These are phyloP conservation scores for Apiotrichum siamense DNA, from an alignment of 1,284 basidiomycete species.

Conservation along the genomic window DNA sequence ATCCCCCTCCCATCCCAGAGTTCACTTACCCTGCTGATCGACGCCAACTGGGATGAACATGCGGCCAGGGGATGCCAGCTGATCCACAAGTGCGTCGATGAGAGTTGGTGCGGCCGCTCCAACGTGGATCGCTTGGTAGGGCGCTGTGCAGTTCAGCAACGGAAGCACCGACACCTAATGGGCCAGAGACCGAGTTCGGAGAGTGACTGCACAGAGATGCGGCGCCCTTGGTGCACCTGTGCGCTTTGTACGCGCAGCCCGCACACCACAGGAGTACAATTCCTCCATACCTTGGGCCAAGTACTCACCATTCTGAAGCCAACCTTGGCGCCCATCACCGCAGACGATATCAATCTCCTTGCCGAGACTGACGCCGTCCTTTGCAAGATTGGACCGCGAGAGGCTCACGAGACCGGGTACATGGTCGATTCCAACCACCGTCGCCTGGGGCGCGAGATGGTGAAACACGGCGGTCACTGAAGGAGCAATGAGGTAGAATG, in stretches of 20 bases:
- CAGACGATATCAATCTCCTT: constrained; percentile 50
- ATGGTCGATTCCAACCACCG: constrained; percentile 87
- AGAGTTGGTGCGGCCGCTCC: constrained; percentile 79
- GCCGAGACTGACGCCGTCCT: constrained; percentile 54
- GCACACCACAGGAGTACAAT: too few relatives aligned
- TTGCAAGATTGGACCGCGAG: constrained; percentile 62
- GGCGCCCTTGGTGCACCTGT: too few relatives aligned
- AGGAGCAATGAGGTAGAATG: not conserved
- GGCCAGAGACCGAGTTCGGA: too few relatives aligned
- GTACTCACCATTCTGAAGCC: constrained; percentile 1
- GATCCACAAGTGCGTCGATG: constrained; percentile 68
- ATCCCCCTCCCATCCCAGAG: too few relatives aligned
- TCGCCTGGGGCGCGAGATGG: constrained; percentile 57
- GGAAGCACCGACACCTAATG: too few relatives aligned
- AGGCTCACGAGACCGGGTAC: constrained; percentile 68
- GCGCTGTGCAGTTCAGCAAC: too few relatives aligned
- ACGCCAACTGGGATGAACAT: constrained; percentile 92
- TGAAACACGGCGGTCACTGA: constrained; percentile 61
- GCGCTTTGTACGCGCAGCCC: too few relatives aligned
- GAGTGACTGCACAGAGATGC: too few relatives aligned
- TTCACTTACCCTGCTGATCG: constrained; percentile 39
- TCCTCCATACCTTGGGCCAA: too few relatives aligned
- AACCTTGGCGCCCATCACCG: constrained; percentile 77
- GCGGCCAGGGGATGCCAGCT: constrained; percentile 75
- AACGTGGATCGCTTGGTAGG: constrained; percentile 87